Evolutionary conservation across 805 yeast species (phyloP), one percentile per base, ranked within the genome.

Genomic region (Wickerhamiella hasegawae): DNA sequence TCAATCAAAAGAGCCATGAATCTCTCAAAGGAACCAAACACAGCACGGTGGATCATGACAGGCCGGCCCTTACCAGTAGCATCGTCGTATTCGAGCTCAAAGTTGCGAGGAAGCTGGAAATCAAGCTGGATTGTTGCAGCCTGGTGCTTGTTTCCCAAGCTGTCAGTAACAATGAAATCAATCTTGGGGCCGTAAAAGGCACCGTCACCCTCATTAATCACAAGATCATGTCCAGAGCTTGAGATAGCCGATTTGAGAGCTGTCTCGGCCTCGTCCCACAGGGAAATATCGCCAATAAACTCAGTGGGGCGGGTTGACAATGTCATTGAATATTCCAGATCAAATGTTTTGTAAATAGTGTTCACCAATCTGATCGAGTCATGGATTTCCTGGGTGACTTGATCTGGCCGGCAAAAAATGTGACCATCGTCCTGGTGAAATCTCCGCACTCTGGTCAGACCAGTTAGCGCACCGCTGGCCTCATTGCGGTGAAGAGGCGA

Each of bases 381-480:
- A 8, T 64, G 49, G 33, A 90, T 84, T 51, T 90, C 98, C 21
- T 54, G 47, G 33, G 67, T 69, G 32, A 90, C 75, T 57, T 90
- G 98, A 5, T 68, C 72, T 24, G 68, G 64, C 2, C 76, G 71
- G 52, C 98, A 90, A 54, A 90, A 90, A 19, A 90, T 85, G 49
- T 90, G 98, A 5, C 96, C 97, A 54, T 90, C 98, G 55, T 90
- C 98, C 59, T 90, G 98, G 56, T 90, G 98, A 59, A 90, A 90
- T 43, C 94, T 65, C 39, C 98, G 69, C 3, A 90, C 95, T 38
- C 98, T 65, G 0, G 97, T 90, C 25, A 90, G 62, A 0, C 98
- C 98, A 5, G 87, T 69, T 16, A 90, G 65, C 1, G 97, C 92
- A 3, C 98, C 98, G 38, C 92, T 76, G 19, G 93, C 76, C 57